Conservation (phyloP, 352 stramenopile genomes). For the Pilasporangium apinafurcum region DNA sequence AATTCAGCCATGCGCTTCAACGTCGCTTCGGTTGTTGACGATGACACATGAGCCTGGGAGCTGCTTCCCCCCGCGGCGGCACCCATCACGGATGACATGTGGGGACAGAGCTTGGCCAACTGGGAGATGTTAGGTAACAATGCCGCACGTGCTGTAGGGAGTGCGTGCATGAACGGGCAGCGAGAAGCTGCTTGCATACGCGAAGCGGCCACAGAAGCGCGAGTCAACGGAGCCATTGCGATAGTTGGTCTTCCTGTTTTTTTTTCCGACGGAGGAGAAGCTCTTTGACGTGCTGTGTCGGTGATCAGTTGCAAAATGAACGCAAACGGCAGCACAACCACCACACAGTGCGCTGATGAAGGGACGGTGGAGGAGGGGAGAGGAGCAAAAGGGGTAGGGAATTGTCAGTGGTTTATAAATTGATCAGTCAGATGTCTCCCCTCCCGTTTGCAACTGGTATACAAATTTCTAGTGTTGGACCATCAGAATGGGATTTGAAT, state of each 20-base stretch:
- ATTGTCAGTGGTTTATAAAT: background rate
- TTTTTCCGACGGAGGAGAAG: background rate
- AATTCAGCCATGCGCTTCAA: slow-evolving; percentile 66
- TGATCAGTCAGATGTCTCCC: background rate
- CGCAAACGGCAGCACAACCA: background rate
- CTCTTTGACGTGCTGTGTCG: background rate
- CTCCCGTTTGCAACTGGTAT: background rate
- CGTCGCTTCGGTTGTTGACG: slow-evolving; percentile 50
- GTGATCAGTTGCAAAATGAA: slow-evolving; percentile 36
- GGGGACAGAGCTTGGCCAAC: slow-evolving; percentile 78
- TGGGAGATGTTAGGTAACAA: slow-evolving; percentile 83
- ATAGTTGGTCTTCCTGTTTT: slow-evolving; percentile 5
- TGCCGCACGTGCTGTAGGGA: slow-evolving; percentile 61
- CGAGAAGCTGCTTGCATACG: slow-evolving; percentile 68
- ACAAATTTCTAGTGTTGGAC: slow-evolving; percentile 1
- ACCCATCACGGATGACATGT: slow-evolving; percentile 82
- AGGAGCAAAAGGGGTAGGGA: background rate
- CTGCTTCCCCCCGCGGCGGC: slow-evolving; percentile 33
- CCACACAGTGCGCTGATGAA: slow-evolving; percentile 3
- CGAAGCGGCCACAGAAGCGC: slow-evolving; percentile 55
- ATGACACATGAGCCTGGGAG: slow-evolving; percentile 58
- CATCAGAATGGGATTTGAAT: slow-evolving; percentile 7
- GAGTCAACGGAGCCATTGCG: slow-evolving; percentile 61
- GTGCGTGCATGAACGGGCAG: slow-evolving; percentile 82
- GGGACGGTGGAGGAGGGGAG: background rate